Evolutionary conservation across 192 early-diverging fungal species (phyloP).

Genomic region (Coemansia sp.): DNA sequence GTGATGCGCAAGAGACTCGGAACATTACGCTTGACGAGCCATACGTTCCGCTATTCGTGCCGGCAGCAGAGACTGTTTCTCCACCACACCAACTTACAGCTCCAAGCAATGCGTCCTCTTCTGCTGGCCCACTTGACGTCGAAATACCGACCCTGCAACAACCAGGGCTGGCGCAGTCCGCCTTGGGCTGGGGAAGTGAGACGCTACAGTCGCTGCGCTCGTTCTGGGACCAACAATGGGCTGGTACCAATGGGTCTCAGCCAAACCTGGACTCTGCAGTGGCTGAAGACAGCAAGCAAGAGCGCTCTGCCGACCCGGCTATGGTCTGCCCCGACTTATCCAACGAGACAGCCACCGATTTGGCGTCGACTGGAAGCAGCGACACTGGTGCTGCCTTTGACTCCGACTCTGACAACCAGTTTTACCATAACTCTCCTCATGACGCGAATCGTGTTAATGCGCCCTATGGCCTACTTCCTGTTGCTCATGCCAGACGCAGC

Average conservation of each 20-base stretch:
- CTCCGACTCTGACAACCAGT: constrained; percentile 24
- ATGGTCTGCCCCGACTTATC: not conserved
- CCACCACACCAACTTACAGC: constrained; percentile 5
- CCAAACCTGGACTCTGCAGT: not conserved
- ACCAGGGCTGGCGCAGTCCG: constrained; percentile 22
- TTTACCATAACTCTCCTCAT: constrained; percentile 20
- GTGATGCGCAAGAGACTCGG: constrained; percentile 23
- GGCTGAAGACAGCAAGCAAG: not conserved
- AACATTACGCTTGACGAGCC: constrained; percentile 21
- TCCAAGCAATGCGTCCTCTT: not conserved
- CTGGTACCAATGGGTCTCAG: not conserved
- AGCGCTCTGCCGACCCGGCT: not conserved
- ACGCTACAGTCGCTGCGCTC: constrained; percentile 38
- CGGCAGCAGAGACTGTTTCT: constrained; percentile 7
- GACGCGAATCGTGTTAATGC: constrained; percentile 17
- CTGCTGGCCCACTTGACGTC: not conserved
- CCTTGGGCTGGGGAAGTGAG: constrained; percentile 46
- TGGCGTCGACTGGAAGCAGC: not conserved
- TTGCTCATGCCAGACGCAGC: not conserved
- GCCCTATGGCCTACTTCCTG: constrained; percentile 27
- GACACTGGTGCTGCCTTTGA: not conserved
- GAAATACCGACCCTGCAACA: constrained; percentile 1
- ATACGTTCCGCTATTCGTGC: constrained; percentile 24
- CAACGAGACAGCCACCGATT: not conserved
- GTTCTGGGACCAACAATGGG: constrained; percentile 35